Evolutionary conservation across 495 filamentous ascomycete genomes (phyloP).

Genomic region (Xylaria longipes): DNA sequence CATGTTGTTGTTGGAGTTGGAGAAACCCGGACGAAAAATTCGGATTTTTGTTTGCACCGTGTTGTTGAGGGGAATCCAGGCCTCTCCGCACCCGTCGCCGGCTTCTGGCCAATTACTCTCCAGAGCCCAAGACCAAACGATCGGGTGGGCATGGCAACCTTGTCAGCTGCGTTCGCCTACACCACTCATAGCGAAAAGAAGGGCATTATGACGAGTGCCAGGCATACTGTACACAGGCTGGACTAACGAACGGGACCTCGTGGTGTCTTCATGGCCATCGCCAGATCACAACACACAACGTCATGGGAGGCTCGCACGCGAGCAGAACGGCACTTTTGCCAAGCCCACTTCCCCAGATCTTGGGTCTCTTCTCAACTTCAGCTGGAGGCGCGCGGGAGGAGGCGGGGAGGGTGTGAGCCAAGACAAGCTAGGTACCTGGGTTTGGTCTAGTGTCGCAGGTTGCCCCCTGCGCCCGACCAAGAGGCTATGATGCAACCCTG

Average conservation of each 20-base stretch:
- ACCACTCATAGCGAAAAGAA: neutral
- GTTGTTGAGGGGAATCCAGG: constrained; percentile 1
- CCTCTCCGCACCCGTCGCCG: constrained; percentile 9
- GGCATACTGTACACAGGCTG: neutral
- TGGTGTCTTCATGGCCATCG: constrained; percentile 8
- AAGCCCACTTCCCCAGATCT: constrained; percentile 20
- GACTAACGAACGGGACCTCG: neutral
- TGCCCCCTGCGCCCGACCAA: neutral
- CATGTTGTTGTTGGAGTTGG: neutral
- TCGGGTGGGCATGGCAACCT: constrained; percentile 14
- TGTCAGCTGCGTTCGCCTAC: constrained; percentile 7
- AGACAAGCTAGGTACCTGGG: constrained; percentile 8
- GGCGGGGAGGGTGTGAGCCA: constrained; percentile 12
- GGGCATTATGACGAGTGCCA: constrained; percentile 14
- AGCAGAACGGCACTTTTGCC: neutral
- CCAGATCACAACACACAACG: neutral
- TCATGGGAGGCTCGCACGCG: constrained; percentile 17
- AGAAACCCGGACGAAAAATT: constrained; percentile 1
- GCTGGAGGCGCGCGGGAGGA: neutral
- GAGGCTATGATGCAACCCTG: constrained; percentile 12
- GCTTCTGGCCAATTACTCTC: constrained; percentile 13
- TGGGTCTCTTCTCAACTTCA: constrained; percentile 4
- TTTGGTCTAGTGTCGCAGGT: constrained; percentile 12
- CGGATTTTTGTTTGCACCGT: neutral
- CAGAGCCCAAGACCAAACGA: constrained; percentile 10